phyloP scores from a whole-genome alignment of 306 rosid genomes.

The Heteromeles arbutifolia region DNA sequence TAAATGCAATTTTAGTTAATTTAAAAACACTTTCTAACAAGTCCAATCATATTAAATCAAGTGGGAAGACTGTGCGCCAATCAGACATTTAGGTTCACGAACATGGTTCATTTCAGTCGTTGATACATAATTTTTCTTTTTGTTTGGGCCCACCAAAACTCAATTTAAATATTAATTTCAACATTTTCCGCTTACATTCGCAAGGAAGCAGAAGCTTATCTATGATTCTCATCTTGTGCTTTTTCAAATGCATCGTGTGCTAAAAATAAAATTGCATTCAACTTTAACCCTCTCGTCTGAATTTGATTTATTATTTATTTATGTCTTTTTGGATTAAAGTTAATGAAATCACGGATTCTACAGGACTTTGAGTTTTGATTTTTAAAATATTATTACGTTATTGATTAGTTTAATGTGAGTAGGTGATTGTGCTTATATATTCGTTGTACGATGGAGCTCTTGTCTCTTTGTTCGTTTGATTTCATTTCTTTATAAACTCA shows the following conservation, averaged over 20 bases:
- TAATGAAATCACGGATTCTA: slow-evolving; percentile 16
- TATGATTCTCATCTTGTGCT: not conserved
- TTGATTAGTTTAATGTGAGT: not conserved
- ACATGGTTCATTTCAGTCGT: slow-evolving; percentile 37
- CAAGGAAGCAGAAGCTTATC: not conserved
- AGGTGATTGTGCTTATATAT: slow-evolving; percentile 12
- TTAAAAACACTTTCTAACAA: too few relatives aligned
- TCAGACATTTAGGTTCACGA: not conserved
- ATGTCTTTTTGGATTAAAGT: not conserved
- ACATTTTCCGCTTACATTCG: slow-evolving; percentile 23
- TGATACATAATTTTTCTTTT: slow-evolving; percentile 13
- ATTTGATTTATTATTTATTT: not conserved
- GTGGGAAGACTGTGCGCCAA: slow-evolving; percentile 38
- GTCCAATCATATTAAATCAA: slow-evolving; percentile 10
- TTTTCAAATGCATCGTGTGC: not conserved
- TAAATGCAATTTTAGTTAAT: too few relatives aligned
- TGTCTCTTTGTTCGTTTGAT: slow-evolving; percentile 18
- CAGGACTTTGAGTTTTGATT: slow-evolving; percentile 2
- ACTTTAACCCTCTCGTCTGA: not conserved
- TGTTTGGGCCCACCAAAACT: slow-evolving; percentile 34
- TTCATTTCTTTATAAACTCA: not conserved
- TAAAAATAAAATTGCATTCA: not conserved
- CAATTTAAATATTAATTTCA: not conserved
- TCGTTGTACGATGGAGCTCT: slow-evolving; percentile 27
- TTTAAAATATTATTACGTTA: not conserved